A percentile compares a stretch with the other conserved stretches of the same genome.
These are phyloP conservation scores for Hortaea sp. DNA, from an alignment of 2,329 filamentous ascomycete species.

Conservation along the genomic window DNA sequence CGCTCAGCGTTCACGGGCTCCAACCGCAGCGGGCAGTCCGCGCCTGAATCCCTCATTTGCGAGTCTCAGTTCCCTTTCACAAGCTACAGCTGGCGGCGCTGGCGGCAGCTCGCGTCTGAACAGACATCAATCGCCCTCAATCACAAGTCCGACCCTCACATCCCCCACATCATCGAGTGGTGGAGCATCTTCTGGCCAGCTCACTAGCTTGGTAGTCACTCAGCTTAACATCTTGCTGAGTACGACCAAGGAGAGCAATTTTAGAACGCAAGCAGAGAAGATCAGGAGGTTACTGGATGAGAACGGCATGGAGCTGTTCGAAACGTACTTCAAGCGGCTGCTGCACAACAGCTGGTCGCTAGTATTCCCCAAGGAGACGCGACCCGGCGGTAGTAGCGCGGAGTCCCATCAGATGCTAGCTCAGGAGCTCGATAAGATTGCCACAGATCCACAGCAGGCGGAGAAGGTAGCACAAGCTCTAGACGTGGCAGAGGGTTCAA, in stretches of 20 bases:
- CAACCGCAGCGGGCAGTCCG: conserved; percentile 43
- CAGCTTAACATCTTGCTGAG: conserved; percentile 92
- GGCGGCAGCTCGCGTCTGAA: conserved; percentile 45
- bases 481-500: conserved; percentile 86
- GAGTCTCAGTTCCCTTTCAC: conserved; percentile 39
- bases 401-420: conserved; percentile 77
- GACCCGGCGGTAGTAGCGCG: conserved; percentile 49
- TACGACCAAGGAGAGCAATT: conserved; percentile 95
- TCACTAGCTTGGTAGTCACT: conserved; percentile 88
- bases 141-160: conserved; percentile 41
- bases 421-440: conserved; percentile 77
- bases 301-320: conserved; percentile 98
- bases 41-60: conserved; percentile 47
- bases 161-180: conserved; percentile 44
- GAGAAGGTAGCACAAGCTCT: conserved; percentile 88
- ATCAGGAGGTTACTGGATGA: conserved; percentile 94
- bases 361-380: conserved; percentile 73
- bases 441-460: conserved; percentile 69
- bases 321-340: conserved; percentile 88
- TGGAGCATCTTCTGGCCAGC: conserved; percentile 35
- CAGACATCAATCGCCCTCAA: conserved; percentile 48
- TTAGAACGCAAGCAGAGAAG: conserved; percentile 83
- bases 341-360: conserved; percentile 82
- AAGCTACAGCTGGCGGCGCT: conserved; percentile 41
- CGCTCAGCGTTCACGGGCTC: conserved; percentile 45